Evolutionary conservation across 768 basidiomycete genomes (phyloP).

Genomic region (Lyophyllum semitale): DNA sequence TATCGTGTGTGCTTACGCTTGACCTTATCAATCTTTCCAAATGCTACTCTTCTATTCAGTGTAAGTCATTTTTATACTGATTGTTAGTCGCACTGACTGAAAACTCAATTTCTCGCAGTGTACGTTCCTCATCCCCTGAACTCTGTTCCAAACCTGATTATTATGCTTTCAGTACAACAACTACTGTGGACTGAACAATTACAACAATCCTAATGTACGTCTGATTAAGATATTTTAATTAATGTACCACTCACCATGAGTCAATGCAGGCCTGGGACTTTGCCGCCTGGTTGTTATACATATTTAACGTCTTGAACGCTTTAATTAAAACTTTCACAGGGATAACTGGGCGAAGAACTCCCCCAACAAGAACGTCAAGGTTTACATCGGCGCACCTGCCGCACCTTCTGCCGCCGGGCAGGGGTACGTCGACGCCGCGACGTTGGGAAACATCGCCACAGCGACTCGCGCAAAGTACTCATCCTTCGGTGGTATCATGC

Average conservation of each 20-base stretch:
- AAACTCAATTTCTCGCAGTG: constrained; percentile 1
- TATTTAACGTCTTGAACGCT: neutral
- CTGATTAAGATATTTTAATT: neutral
- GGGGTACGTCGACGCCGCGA: constrained; percentile 48
- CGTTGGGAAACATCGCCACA: constrained; percentile 39
- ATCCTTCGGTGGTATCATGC: constrained; percentile 55
- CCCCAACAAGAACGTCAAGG: constrained; percentile 52
- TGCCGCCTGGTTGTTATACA: constrained; percentile 34
- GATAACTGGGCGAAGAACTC: constrained; percentile 61
- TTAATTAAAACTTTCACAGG: constrained; percentile 25
- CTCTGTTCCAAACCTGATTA: neutral
- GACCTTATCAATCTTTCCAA: neutral
- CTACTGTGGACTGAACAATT: constrained; percentile 36
- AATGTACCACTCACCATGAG: neutral
- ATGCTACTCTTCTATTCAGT: neutral
- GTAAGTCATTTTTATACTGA: neutral
- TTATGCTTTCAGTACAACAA: constrained; percentile 19
- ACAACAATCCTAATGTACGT: constrained; percentile 38
- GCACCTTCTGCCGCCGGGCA: constrained; percentile 48
- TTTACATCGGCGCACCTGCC: constrained; percentile 59
- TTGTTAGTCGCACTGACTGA: neutral
- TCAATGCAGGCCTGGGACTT: constrained; percentile 45
- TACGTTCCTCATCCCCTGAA: neutral
- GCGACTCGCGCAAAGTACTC: constrained; percentile 46
- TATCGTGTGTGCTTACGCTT: neutral